These are phyloP conservation scores for Neurospora tetraspora DNA, from an alignment of 495 filamentous ascomycete species.

Conservation along the genomic window DNA sequence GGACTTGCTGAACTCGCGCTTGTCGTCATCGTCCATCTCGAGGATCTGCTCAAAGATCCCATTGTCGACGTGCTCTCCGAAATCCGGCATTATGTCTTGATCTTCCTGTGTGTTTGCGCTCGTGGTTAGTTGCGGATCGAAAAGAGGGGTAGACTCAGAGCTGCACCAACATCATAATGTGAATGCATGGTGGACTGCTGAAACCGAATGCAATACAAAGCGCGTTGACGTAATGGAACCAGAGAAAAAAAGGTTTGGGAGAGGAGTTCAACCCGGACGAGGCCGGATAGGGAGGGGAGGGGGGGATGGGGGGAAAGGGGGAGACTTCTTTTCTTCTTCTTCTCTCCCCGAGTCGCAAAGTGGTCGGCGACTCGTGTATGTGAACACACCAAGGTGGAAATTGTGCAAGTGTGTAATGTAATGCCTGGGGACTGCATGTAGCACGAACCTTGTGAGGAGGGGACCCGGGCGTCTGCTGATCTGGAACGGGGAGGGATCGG, in stretches of 20 bases:
- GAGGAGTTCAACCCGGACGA: neutral
- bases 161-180: conserved; percentile 1
- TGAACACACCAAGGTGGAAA: neutral
- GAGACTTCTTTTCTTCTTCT: neutral
- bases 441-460: neutral
- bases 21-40: conserved; percentile 88
- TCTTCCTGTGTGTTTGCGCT: conserved; percentile 11
- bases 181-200: neutral
- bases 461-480: neutral
- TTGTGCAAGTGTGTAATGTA: neutral
- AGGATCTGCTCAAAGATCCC: conserved; percentile 87
- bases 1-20: conserved; percentile 64
- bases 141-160: neutral
- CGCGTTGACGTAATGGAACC: neutral
- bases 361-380: neutral
- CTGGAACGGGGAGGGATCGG: neutral
- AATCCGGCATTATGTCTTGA: conserved; percentile 27
- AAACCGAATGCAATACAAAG: neutral
- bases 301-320: neutral
- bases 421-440: neutral
- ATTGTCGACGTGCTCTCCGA: conserved; percentile 65
- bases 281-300: neutral
- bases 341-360: neutral
- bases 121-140: conserved; percentile 4
- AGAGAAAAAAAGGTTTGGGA: neutral